A percentile compares a stretch with the other conserved stretches of the same genome.
Evolutionary conservation across 768 basidiomycete species (phyloP).

Genomic region (Termitomyces sp.): DNA sequence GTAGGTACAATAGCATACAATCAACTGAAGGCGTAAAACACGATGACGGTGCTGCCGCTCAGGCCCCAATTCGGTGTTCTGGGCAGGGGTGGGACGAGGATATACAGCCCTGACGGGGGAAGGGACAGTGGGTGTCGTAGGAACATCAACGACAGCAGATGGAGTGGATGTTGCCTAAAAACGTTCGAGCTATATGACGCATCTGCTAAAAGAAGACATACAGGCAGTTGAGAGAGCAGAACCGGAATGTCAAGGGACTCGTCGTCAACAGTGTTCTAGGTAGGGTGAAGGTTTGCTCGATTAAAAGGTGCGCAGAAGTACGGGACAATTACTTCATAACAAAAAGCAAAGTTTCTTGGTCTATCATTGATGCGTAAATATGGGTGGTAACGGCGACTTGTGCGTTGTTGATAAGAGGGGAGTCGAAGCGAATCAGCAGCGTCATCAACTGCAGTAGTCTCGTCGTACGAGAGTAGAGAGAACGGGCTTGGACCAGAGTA

Average conservation of each 20-base stretch:
- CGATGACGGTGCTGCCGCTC: slow-evolving; percentile 1
- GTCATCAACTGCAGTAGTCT: neutral
- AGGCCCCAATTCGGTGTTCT: neutral
- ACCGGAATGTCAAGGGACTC: neutral
- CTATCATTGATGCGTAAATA: neutral
- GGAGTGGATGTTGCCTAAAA: neutral
- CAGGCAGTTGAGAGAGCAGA: neutral
- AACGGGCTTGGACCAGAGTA: neutral
- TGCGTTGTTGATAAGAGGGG: neutral
- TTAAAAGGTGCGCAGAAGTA: neutral
- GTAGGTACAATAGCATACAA: neutral
- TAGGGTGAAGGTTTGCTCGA: neutral
- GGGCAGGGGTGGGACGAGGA: neutral
- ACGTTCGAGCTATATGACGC: neutral
- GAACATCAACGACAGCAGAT: neutral
- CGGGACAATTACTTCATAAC: neutral
- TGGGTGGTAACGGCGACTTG: neutral
- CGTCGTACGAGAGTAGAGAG: neutral
- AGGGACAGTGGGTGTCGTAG: neutral
- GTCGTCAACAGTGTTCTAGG: neutral
- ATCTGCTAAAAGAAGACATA: neutral
- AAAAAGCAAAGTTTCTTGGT: neutral
- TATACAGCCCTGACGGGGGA: neutral
- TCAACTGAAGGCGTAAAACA: neutral
- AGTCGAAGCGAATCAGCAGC: neutral